Conservation (phyloP, 1,284 basidiomycete genomes). For the Gomphus bonarii region DNA sequence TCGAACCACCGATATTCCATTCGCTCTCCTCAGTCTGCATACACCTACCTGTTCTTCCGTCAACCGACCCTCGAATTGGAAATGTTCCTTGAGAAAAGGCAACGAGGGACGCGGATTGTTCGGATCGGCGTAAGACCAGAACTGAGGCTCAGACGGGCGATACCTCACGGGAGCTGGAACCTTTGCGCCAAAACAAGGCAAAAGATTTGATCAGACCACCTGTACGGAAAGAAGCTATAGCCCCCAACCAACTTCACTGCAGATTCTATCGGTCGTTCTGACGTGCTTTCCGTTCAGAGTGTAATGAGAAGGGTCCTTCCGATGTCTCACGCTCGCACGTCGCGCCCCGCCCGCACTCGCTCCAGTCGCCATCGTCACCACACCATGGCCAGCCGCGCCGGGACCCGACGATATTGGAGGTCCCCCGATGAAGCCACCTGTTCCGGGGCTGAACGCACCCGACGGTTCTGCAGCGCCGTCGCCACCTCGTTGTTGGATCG, state of each 20-base stretch:
- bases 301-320: slow-evolving; percentile 4
- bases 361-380: neutral
- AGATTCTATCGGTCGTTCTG: slow-evolving; percentile 7
- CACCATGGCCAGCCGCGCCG: neutral
- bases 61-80: slow-evolving; percentile 83
- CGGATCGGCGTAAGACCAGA: slow-evolving; percentile 27
- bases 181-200: slow-evolving; percentile 9
- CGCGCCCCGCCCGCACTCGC: neutral
- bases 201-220: neutral
- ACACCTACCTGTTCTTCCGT: slow-evolving; percentile 57
- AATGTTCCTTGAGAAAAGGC: slow-evolving; percentile 86
- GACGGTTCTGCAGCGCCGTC: neutral
- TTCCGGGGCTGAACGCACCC: slow-evolving; percentile 1
- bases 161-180: slow-evolving; percentile 24
- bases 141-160: slow-evolving; percentile 26
- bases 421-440: slow-evolving; percentile 7
- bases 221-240: too few relatives aligned
- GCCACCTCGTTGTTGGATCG: slow-evolving; percentile 3
- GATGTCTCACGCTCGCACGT: slow-evolving; percentile 3
- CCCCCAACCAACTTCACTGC: slow-evolving; percentile 5
- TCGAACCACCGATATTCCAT: neutral
- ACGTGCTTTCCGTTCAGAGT: slow-evolving; percentile 7
- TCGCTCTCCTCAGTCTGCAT: neutral
- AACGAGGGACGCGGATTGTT: slow-evolving; percentile 57
- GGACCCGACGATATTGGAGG: neutral